A percentile compares a stretch with the other conserved stretches of the same genome.
These are phyloP conservation scores for Phenoliferia sp. DNA, from an alignment of 1,284 basidiomycete species.

Conservation along the genomic window DNA sequence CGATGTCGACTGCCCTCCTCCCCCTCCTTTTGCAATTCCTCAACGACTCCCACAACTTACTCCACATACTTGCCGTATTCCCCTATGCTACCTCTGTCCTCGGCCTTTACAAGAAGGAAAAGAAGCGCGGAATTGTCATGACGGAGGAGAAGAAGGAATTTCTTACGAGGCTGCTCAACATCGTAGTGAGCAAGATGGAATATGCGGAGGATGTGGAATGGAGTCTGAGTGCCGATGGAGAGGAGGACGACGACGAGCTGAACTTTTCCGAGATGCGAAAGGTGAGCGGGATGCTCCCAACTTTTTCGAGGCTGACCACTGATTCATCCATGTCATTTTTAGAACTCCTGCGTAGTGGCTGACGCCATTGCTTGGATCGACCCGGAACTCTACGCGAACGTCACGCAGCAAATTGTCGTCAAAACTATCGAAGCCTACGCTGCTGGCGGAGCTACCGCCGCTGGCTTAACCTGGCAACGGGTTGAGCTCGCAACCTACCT, in stretches of 20 bases:
- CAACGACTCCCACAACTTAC: slow-evolving; percentile 81
- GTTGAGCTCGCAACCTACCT: slow-evolving; percentile 88
- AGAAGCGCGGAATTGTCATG: slow-evolving; percentile 64
- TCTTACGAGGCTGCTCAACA: slow-evolving; percentile 70
- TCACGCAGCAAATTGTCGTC: slow-evolving; percentile 64
- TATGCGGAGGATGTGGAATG: slow-evolving; percentile 69
- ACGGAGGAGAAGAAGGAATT: slow-evolving; percentile 68
- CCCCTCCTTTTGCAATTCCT: slow-evolving; percentile 84
- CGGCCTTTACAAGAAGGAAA: slow-evolving; percentile 65
- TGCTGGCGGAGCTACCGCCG: slow-evolving; percentile 49
- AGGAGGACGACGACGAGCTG: slow-evolving; percentile 73
- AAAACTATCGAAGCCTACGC: slow-evolving; percentile 64
- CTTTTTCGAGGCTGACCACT: neutral
- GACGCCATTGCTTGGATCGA: slow-evolving; percentile 78
- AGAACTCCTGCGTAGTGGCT: slow-evolving; percentile 76
- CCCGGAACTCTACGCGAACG: slow-evolving; percentile 67
- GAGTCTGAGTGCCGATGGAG: slow-evolving; percentile 59
- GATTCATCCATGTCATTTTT: slow-evolving; percentile 15
- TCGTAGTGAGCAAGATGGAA: slow-evolving; percentile 69
- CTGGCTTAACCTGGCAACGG: slow-evolving; percentile 77
- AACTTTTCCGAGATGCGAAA: slow-evolving; percentile 83
- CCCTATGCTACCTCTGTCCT: slow-evolving; percentile 72
- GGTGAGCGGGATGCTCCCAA: slow-evolving; percentile 46
- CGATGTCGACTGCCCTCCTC: slow-evolving; percentile 63
- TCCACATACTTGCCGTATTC: slow-evolving; percentile 69